A percentile compares a stretch with the other conserved stretches of the same genome.
Conservation (phyloP, 2,329 filamentous ascomycete species). For the Calonectria henricotiae region DNA sequence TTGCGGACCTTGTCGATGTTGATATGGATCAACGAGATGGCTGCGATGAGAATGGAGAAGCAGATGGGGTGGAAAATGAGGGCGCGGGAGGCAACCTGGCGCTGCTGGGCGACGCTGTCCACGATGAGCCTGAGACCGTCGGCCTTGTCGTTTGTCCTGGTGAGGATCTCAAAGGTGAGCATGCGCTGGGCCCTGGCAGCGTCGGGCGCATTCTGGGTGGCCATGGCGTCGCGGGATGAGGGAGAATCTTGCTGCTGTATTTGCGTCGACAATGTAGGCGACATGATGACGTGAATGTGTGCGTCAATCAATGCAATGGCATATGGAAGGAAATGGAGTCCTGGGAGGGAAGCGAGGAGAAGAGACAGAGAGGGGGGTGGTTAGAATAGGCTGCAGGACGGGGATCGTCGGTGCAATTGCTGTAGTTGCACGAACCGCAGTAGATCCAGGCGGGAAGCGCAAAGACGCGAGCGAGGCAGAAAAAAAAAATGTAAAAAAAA, state of each 20-base stretch:
- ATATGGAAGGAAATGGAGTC: background rate
- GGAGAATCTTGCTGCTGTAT: background rate
- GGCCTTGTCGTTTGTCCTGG: slow-evolving; percentile 72
- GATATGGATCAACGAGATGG: slow-evolving; percentile 62
- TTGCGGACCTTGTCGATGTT: slow-evolving; percentile 55
- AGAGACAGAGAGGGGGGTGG: slow-evolving; percentile 2
- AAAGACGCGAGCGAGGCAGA: background rate
- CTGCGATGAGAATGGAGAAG: slow-evolving; percentile 63
- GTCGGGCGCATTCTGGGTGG: slow-evolving; percentile 13
- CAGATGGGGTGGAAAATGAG: slow-evolving; percentile 76
- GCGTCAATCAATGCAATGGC: background rate
- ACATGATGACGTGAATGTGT: slow-evolving; percentile 19
- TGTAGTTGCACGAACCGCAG: background rate
- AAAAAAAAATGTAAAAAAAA: background rate
- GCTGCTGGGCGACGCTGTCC: slow-evolving; percentile 88
- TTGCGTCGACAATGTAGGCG: slow-evolving; percentile 10
- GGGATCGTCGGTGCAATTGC: slow-evolving; percentile 15
- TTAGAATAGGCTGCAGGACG: slow-evolving; percentile 9
- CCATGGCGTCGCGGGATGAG: slow-evolving; percentile 31
- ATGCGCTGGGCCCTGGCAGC: slow-evolving; percentile 66
- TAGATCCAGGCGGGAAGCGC: slow-evolving; percentile 26
- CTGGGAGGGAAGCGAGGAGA: background rate
- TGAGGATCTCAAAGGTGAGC: slow-evolving; percentile 73
- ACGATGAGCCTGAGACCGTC: slow-evolving; percentile 81
- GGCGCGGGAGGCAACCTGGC: slow-evolving; percentile 76